Conservation (phyloP, 495 filamentous ascomycete genomes). For the Hyaloscypha finlandica region DNA sequence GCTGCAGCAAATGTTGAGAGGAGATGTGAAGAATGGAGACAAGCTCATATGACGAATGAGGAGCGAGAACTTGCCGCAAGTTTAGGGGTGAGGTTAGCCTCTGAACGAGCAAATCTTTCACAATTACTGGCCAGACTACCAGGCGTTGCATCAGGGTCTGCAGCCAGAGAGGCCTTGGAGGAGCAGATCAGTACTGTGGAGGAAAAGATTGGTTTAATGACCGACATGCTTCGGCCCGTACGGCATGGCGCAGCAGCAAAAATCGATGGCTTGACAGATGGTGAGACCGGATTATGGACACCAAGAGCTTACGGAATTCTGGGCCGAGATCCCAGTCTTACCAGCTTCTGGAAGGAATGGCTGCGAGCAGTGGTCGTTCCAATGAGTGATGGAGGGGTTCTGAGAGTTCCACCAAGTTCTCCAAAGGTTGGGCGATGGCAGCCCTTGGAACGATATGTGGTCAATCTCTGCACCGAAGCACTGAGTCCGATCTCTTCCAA, state of each 20-base stretch:
- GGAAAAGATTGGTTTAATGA: conserved; percentile 96
- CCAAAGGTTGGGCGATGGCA: conserved; percentile 95
- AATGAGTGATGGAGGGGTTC: conserved; percentile 85
- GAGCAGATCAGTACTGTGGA: conserved; percentile 95
- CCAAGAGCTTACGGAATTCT: conserved; percentile 92
- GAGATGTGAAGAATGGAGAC: conserved; percentile 90
- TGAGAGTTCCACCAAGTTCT: conserved; percentile 83
- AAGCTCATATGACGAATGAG: conserved; percentile 93
- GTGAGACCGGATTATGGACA: conserved; percentile 96
- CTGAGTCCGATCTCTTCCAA: conserved; percentile 88
- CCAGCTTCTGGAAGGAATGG: conserved; percentile 99
- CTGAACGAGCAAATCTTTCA: conserved; percentile 86
- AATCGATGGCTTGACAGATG: conserved; percentile 94
- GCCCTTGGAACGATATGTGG: conserved; percentile 92
- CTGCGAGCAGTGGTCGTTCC: conserved; percentile 87
- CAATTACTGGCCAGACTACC: conserved; percentile 82
- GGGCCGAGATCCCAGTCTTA: conserved; percentile 79
- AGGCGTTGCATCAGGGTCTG: conserved; percentile 74
- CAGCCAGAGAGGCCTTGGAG: conserved; percentile 78
- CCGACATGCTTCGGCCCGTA: conserved; percentile 89
- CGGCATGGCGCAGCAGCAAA: conserved; percentile 93
- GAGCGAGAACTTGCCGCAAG: conserved; percentile 93
- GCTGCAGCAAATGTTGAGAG: conserved; percentile 88
- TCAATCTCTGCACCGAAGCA: conserved; percentile 96
- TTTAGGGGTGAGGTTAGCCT: conserved; percentile 85